Percentiles rank a stretch among this genome's conserved stretches.
Conservation (phyloP, 441 rosid species). For the Aleurites moluccanus region DNA sequence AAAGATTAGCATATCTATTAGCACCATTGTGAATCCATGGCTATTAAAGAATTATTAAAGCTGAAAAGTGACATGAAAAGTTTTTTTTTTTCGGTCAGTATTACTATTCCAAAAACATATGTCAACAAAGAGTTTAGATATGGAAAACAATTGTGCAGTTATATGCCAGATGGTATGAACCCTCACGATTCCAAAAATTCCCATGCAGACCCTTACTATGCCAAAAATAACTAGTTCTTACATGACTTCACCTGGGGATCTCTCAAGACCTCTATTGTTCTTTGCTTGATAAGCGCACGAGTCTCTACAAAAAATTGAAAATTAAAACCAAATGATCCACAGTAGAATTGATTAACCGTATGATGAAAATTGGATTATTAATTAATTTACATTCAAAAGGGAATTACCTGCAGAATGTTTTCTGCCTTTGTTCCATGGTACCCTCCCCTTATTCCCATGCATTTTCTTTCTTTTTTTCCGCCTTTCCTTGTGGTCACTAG, state of each 20-base stretch:
- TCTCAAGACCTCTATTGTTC: slow-evolving; percentile 78
- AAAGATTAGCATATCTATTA: not conserved
- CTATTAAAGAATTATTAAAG: not conserved
- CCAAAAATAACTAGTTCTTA: slow-evolving; percentile 51
- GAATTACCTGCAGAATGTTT: slow-evolving; percentile 66
- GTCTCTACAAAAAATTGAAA: slow-evolving; percentile 47
- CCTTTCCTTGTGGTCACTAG: slow-evolving; percentile 31
- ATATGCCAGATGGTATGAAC: not conserved
- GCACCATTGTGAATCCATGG: not conserved
- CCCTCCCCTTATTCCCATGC: slow-evolving; percentile 73
- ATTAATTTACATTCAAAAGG: slow-evolving; percentile 12
- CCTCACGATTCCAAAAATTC: slow-evolving; percentile 19
- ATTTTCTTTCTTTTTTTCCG: slow-evolving; percentile 61
- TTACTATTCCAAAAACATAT: slow-evolving; percentile 9
- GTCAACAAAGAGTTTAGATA: slow-evolving; percentile 9
- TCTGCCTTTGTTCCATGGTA: slow-evolving; percentile 87
- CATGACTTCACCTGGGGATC: slow-evolving; percentile 94
- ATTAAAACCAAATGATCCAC: slow-evolving; percentile 4
- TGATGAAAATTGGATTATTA: not conserved
- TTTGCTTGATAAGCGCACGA: slow-evolving; percentile 65
- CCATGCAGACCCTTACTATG: slow-evolving; percentile 19
- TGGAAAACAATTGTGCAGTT: not conserved
- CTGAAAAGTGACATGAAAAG: slow-evolving; percentile 1
- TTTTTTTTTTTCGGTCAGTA: not conserved
- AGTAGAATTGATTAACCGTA: slow-evolving; percentile 18